phyloP scores from a whole-genome alignment of 441 rosid genomes.

The Raphanus hybrid region DNA sequence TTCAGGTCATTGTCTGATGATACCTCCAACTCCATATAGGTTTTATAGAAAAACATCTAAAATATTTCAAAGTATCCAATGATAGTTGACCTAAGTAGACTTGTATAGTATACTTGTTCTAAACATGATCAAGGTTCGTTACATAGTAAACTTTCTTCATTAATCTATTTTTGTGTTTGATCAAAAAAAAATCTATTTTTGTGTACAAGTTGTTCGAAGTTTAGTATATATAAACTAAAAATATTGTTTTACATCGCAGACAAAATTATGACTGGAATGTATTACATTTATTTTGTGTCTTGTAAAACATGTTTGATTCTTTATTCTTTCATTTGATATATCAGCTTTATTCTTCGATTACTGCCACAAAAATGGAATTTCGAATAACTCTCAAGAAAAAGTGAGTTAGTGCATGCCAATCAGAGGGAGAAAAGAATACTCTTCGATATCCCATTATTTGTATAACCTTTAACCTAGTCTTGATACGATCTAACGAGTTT shows the following conservation, averaged over 20 bases:
- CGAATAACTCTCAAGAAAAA: constrained; percentile 2
- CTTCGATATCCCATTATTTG: no score
- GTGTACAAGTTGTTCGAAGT: neutral
- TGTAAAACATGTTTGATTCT: constrained; percentile 25
- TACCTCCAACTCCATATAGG: no score
- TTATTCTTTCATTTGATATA: constrained; percentile 14
- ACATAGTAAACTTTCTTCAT: neutral
- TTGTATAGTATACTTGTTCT: neutral
- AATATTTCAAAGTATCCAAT: no score
- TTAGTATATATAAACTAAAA: neutral
- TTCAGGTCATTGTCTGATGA: neutral
- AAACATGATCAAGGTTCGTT: neutral
- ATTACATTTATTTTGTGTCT: constrained; percentile 14
- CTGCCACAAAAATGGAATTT: constrained; percentile 28
- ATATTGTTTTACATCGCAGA: neutral
- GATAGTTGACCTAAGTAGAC: neutral
- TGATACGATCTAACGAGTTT: no score
- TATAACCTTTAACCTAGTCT: no score
- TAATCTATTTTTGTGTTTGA: neutral
- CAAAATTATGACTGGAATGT: neutral
- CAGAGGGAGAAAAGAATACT: no score
- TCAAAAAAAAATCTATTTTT: neutral
- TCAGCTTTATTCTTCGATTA: constrained; percentile 22
- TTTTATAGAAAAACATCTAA: no score
- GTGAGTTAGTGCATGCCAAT: neutral